Conservation (phyloP, 345 rosid genomes). For the Eucalyptus erythrocorys region DNA sequence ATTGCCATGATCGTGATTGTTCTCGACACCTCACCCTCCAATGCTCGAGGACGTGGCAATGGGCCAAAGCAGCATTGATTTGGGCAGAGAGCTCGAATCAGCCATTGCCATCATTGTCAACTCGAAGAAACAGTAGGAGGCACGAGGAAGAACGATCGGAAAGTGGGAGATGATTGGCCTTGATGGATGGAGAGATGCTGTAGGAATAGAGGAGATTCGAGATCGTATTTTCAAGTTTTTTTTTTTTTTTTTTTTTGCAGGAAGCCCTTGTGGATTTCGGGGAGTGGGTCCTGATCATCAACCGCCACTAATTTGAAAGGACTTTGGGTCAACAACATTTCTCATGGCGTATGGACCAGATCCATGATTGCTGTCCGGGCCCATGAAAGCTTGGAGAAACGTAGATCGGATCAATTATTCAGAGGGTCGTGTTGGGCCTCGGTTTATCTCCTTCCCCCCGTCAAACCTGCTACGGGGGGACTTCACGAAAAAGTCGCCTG, state of each 20-base stretch:
- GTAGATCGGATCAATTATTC: neutral
- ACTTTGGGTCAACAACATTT: neutral
- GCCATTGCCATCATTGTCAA: neutral
- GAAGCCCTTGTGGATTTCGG: neutral
- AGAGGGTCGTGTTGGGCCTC: neutral
- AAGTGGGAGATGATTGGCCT: neutral
- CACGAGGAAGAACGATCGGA: neutral
- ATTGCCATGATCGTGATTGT: neutral
- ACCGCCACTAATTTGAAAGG: neutral
- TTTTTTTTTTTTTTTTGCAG: too few species aligned
- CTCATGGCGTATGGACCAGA: neutral
- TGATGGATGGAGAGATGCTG: neutral
- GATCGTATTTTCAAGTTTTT: too few species aligned
- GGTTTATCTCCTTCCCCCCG: neutral
- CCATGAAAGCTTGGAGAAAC: neutral
- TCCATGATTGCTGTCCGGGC: neutral
- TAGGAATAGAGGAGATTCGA: too few species aligned
- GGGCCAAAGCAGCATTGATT: neutral
- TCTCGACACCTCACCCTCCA: neutral
- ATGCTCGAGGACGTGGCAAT: neutral
- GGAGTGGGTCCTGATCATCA: neutral
- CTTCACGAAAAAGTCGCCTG: neutral
- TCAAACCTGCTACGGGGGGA: neutral
- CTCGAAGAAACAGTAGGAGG: neutral
- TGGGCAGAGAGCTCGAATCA: neutral